Conservation (phyloP, 2,329 filamentous ascomycete species). For the Fusarium liriodendri region DNA sequence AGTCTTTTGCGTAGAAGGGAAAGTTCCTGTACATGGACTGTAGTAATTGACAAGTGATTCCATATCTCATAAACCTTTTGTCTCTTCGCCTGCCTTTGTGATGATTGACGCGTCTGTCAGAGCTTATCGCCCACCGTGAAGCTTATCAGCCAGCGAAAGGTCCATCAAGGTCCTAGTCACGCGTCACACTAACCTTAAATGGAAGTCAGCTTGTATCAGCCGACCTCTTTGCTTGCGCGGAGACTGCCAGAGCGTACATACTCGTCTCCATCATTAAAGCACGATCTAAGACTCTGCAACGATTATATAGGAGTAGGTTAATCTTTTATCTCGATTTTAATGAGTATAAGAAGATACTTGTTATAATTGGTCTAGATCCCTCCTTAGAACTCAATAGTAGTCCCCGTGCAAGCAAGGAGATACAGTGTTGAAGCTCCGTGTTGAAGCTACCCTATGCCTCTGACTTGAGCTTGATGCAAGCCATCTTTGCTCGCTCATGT, state of each 20-base stretch:
- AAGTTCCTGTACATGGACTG: conserved; percentile 55
- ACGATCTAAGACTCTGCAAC: too few species aligned
- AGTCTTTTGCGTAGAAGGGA: conserved; percentile 56
- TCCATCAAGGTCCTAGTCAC: conserved; percentile 26
- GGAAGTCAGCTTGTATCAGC: background rate
- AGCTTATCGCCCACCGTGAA: background rate
- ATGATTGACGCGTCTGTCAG: background rate
- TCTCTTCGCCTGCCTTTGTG: background rate
- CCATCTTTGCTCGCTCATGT: background rate
- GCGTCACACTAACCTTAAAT: conserved; percentile 3
- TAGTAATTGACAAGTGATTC: conserved; percentile 50
- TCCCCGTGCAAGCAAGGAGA: too few species aligned
- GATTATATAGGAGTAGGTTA: too few species aligned
- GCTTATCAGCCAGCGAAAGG: background rate
- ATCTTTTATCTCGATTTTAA: too few species aligned
- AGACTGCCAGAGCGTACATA: too few species aligned
- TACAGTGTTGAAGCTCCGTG: background rate
- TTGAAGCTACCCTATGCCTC: background rate
- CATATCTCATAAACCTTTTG: conserved; percentile 29
- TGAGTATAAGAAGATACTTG: too few species aligned
- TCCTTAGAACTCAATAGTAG: too few species aligned
- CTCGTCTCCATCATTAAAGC: too few species aligned
- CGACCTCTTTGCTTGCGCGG: background rate
- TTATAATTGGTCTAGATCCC: too few species aligned
- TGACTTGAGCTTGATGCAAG: background rate